Percentiles rank a stretch among this genome's conserved stretches.
These are phyloP conservation scores for Penicillium alfredii DNA, from an alignment of 495 filamentous ascomycete species.

Conservation along the genomic window DNA sequence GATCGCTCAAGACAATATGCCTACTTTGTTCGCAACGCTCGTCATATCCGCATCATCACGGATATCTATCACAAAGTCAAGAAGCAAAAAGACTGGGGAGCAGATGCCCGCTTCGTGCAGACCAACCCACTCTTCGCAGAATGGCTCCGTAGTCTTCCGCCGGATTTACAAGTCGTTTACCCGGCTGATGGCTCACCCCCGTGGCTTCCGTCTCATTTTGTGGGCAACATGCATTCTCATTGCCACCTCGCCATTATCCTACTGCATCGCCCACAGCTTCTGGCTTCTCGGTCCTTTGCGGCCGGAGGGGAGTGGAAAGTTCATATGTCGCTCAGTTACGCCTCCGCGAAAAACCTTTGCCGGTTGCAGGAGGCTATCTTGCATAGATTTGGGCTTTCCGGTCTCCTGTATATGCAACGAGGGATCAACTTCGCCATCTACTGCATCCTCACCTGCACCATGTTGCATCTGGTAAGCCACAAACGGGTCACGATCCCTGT, in stretches of 20 bases:
- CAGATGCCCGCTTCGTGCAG: slow-evolving; percentile 76
- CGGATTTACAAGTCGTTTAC: slow-evolving; percentile 73
- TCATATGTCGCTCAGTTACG: slow-evolving; percentile 81
- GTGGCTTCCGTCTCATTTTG: slow-evolving; percentile 82
- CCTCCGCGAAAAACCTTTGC: slow-evolving; percentile 82
- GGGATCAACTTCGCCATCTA: slow-evolving; percentile 97
- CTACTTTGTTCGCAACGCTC: slow-evolving; percentile 69
- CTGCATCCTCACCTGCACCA: slow-evolving; percentile 82
- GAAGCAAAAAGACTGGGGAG: slow-evolving; percentile 81
- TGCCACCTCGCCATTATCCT: slow-evolving; percentile 84
- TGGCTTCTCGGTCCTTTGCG: slow-evolving; percentile 65
- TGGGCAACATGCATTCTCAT: slow-evolving; percentile 90
- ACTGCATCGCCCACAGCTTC: slow-evolving; percentile 81
- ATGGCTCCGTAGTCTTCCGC: slow-evolving; percentile 73
- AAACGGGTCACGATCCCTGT: too few species aligned
- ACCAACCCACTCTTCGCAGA: slow-evolving; percentile 65
- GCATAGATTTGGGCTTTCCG: slow-evolving; percentile 67
- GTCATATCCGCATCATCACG: slow-evolving; percentile 72
- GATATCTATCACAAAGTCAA: slow-evolving; percentile 71
- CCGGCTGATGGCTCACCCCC: slow-evolving; percentile 74
- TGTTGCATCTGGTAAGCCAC: slow-evolving; percentile 90
- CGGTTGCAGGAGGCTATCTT: slow-evolving; percentile 85
- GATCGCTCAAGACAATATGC: slow-evolving; percentile 75
- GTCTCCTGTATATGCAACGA: slow-evolving; percentile 86
- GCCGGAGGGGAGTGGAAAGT: slow-evolving; percentile 76